Conservation (phyloP, 768 basidiomycete species). For the Suillus clintonianus region DNA sequence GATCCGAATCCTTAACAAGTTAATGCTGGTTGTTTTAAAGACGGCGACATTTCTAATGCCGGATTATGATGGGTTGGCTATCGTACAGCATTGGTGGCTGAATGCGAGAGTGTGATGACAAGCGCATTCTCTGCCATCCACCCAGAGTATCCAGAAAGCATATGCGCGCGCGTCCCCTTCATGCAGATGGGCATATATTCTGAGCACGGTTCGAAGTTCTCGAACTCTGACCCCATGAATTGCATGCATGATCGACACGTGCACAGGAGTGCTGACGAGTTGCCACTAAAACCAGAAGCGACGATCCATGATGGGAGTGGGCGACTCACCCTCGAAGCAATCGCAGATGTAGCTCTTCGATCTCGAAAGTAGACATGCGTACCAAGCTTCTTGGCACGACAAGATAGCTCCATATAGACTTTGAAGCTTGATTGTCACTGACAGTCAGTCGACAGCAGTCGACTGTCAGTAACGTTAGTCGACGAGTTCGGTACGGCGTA, state of each 20-base stretch:
- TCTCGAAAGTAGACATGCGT: not conserved
- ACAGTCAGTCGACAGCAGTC: not conserved
- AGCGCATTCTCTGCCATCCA: not conserved
- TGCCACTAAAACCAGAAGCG: not conserved
- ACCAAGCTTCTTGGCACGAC: not conserved
- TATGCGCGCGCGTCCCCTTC: not conserved
- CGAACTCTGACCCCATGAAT: not conserved
- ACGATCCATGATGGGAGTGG: not conserved
- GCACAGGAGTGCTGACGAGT: not conserved
- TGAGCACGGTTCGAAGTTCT: not conserved
- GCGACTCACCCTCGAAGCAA: not conserved
- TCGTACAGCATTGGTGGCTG: not conserved
- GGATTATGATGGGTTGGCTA: not conserved
- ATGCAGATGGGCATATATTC: not conserved
- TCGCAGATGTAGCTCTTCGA: not conserved
- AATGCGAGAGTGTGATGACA: not conserved
- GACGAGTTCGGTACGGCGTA: not conserved
- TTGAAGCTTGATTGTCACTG: not conserved
- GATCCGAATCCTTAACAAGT: not conserved
- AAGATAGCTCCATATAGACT: not conserved
- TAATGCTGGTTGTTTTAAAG: not conserved
- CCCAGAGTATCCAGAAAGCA: too few species aligned
- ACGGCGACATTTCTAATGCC: not conserved
- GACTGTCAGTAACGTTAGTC: not conserved
- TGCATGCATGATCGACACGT: not conserved